A percentile compares a stretch with the other conserved stretches of the same genome.
Evolutionary conservation across 140 eudicot species (phyloP).

Genomic region (Senecio squalidus): DNA sequence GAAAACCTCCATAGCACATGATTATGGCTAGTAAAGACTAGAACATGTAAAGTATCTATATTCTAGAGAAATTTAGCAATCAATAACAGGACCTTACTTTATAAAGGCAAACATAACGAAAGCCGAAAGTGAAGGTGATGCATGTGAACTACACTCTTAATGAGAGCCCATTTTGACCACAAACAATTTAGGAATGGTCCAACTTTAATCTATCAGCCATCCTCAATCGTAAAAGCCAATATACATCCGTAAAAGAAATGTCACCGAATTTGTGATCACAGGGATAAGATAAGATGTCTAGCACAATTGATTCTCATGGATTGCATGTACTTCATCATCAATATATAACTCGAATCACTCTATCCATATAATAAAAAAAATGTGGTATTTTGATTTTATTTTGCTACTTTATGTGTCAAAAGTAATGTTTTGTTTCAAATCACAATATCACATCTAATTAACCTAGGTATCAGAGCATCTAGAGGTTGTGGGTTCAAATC

Average conservation of each 20-base stretch:
- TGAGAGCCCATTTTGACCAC: conserved; percentile 23
- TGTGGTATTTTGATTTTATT: too few relatives aligned
- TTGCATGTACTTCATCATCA: conserved; percentile 6
- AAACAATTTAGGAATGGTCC: conserved; percentile 20
- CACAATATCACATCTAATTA: too few relatives aligned
- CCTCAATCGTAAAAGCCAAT: conserved; percentile 1
- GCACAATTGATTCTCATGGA: conserved; percentile 3
- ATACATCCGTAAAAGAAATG: conserved; percentile 9
- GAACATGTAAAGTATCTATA: too few relatives aligned
- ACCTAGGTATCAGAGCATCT: too few relatives aligned
- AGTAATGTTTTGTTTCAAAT: too few relatives aligned
- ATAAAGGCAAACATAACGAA: conserved; percentile 27
- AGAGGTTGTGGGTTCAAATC: too few relatives aligned
- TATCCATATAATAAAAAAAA: too few relatives aligned
- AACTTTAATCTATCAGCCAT: conserved; percentile 12
- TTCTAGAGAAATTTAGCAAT: too few relatives aligned
- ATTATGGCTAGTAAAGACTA: too few relatives aligned
- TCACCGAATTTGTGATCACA: conserved; percentile 21
- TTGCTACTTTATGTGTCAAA: too few relatives aligned
- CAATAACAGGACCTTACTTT: conserved; percentile 18
- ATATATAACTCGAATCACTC: too few relatives aligned
- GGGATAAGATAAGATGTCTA: conserved; percentile 23
- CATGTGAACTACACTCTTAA: conserved; percentile 29
- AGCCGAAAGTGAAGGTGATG: conserved; percentile 23
- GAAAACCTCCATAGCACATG: too few relatives aligned